Evolutionary conservation across 2,329 filamentous ascomycete genomes (phyloP).

Genomic region (Penicillium sp.): DNA sequence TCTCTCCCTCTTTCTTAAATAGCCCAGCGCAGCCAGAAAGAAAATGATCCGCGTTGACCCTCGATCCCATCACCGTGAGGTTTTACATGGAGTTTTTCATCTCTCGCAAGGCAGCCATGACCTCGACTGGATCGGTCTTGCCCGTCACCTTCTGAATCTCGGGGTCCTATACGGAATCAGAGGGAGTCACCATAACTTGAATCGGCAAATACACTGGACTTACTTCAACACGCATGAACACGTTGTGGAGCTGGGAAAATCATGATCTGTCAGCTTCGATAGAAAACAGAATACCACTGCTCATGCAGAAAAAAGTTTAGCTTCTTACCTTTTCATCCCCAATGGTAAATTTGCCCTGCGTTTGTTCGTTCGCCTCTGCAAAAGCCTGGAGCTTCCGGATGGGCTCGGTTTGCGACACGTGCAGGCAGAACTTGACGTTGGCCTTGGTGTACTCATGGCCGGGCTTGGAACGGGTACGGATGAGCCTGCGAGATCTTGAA

Average conservation of each 20-base stretch:
- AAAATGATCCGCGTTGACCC: too few relatives aligned
- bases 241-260: constrained; percentile 70
- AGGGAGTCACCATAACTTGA: background rate
- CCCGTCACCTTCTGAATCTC: constrained; percentile 78
- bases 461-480: constrained; percentile 49
- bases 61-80: too few relatives aligned
- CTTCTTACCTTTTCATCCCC: constrained; percentile 79
- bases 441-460: constrained; percentile 98
- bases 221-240: constrained; percentile 86
- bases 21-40: too few relatives aligned
- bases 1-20: too few relatives aligned
- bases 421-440: constrained; percentile 82
- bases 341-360: constrained; percentile 93
- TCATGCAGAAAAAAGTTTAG: too few relatives aligned
- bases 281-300: too few relatives aligned
- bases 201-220: constrained; percentile 27
- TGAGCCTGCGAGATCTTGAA: background rate
- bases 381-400: constrained; percentile 73
- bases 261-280: too few relatives aligned
- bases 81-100: constrained; percentile 62
- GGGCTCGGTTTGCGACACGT: constrained; percentile 66
- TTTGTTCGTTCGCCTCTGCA: constrained; percentile 73
- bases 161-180: constrained; percentile 55
- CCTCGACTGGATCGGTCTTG: constrained; percentile 69
- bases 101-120: constrained; percentile 79